Conservation (phyloP, 805 yeast species). For the Schizosaccharomyces lindneri region DNA sequence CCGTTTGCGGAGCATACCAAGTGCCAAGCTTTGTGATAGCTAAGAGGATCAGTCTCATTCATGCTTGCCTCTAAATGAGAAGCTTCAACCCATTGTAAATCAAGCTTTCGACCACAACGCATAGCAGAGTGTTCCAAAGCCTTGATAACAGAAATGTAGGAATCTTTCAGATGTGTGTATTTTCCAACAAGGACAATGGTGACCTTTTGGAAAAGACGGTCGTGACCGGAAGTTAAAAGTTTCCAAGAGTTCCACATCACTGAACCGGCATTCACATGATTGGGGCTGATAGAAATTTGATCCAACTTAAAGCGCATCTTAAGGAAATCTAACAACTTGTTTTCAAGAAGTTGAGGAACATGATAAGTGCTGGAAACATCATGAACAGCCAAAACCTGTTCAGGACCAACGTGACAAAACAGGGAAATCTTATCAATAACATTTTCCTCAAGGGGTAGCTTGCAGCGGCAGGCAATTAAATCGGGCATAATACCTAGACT, state of each 20-base stretch:
- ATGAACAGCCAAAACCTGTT: constrained; percentile 88
- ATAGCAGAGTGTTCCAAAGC: constrained; percentile 86
- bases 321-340: constrained; percentile 53
- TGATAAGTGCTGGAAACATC: constrained; percentile 94
- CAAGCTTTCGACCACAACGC: constrained; percentile 62
- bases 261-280: constrained; percentile 40
- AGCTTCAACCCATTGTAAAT: constrained; percentile 91
- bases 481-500: constrained; percentile 87
- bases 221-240: constrained; percentile 44
- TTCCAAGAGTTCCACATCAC: constrained; percentile 56
- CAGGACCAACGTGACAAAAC: constrained; percentile 98
- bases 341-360: constrained; percentile 73
- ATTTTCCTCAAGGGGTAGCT: constrained; percentile 49
- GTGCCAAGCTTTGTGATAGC: constrained; percentile 91
- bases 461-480: constrained; percentile 93
- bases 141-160: constrained; percentile 83
- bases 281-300: constrained; percentile 21
- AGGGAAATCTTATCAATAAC: constrained; percentile 91
- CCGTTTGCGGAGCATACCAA: constrained; percentile 83
- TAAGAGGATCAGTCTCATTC: constrained; percentile 31
- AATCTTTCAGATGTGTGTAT: constrained; percentile 84
- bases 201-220: constrained; percentile 62
- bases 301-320: constrained; percentile 39
- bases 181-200: constrained; percentile 93
- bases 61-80: constrained; percentile 55